phyloP scores from a whole-genome alignment of 2,329 filamentous ascomycete species.

The Daldinia eschscholtzii region DNA sequence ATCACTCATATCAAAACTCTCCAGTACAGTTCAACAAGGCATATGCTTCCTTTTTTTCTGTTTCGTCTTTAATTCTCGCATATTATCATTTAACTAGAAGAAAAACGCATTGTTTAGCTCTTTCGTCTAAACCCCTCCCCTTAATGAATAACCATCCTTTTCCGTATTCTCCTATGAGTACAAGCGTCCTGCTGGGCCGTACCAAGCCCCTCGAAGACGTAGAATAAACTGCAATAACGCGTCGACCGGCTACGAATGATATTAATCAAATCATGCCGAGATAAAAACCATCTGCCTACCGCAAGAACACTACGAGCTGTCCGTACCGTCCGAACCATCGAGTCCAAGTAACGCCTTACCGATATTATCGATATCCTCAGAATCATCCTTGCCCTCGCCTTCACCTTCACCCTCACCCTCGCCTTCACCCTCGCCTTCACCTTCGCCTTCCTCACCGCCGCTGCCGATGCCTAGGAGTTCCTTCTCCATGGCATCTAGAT shows the following conservation, averaged over 20 bases:
- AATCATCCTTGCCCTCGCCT: slow-evolving; percentile 63
- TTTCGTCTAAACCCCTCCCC: slow-evolving; percentile 8
- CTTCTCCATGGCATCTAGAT: slow-evolving; percentile 68
- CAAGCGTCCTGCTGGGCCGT: slow-evolving; percentile 13
- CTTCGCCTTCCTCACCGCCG: slow-evolving; percentile 58
- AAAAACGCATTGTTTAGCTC: slow-evolving; percentile 6
- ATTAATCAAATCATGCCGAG: not conserved
- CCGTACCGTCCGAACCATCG: slow-evolving; percentile 50
- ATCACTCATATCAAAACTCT: not conserved
- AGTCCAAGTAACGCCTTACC: slow-evolving; percentile 53
- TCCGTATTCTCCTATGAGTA: slow-evolving; percentile 18
- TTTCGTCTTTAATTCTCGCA: not conserved
- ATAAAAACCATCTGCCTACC: slow-evolving; percentile 6
- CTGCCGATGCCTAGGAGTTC: slow-evolving; percentile 63
- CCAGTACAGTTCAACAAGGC: not conserved
- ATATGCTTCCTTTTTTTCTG: not conserved
- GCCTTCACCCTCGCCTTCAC: slow-evolving; percentile 57
- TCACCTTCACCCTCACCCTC: slow-evolving; percentile 59
- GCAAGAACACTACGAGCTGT: slow-evolving; percentile 43
- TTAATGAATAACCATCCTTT: slow-evolving; percentile 15
- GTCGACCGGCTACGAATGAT: not conserved
- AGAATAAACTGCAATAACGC: slow-evolving; percentile 12
- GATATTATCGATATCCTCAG: slow-evolving; percentile 56
- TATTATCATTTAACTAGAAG: slow-evolving; percentile 3
- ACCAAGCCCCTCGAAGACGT: slow-evolving; percentile 16